Evolutionary conservation across 2,329 filamentous ascomycete genomes (phyloP), one percentile per base, ranked within the genome.

Genomic region (Stemphylium beticola): DNA sequence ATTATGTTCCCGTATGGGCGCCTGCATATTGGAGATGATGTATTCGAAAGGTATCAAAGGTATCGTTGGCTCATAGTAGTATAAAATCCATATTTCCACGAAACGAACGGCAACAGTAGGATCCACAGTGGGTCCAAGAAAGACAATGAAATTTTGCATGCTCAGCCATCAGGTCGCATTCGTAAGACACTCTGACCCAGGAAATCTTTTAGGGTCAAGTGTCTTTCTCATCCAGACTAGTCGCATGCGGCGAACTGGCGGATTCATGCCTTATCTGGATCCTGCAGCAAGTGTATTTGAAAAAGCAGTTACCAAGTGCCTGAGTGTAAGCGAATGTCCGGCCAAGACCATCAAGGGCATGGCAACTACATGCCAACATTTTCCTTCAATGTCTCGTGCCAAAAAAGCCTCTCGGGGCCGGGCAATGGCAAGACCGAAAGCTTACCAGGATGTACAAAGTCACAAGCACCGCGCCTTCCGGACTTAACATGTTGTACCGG

Each of bases 381-480:
- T 42, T 47, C 56, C 29, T 51, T 38, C 14, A 17, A 36, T 26
- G 10, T 33, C 4, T 17, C 47, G 49, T 47, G 9, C 43, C 36
- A 26, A 36, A 56, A 36, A 36, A 22, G 29, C 15, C 11, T 44
- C 29, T 49, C 58, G 62, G 57, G 51, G 47, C 39, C 62, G 60
- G 58, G 43, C 33, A 41, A 58, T 46, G 34, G 34, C 45, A 56
- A 54, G 45, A 33, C 60, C 62, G 60, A 62, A 47, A 40, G 58
- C 41, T 41, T 41, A 38, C 55, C 49, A 39, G 36, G 45, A 52
- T 11, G 31, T 50, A 45, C 33, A 58, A 34, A 49, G 57, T 58
- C 50, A 54, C 57, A 57, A 56, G 52, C 32, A 46, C 47, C 31
- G 20, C 39, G 34, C 39, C 43, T 38, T 31, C 34, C 49, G 48